A percentile compares a stretch with the other conserved stretches of the same genome.
phyloP scores from a whole-genome alignment of 768 basidiomycete species.

The Bullera alba region DNA sequence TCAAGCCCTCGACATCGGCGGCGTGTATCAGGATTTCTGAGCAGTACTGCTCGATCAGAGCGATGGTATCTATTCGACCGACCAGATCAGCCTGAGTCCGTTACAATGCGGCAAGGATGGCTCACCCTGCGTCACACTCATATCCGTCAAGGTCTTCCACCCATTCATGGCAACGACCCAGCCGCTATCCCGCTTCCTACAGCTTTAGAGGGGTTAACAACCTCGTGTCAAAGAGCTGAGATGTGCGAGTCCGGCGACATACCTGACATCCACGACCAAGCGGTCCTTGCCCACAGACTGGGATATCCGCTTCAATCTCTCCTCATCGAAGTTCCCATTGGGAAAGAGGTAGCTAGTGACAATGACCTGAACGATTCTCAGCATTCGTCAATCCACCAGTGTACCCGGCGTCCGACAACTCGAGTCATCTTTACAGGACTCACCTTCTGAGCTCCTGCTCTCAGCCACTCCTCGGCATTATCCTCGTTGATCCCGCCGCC shows the following conservation, averaged over 20 bases:
- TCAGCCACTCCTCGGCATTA: conserved; percentile 79
- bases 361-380: conserved; percentile 63
- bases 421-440: conserved; percentile 2
- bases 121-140: conserved; percentile 58
- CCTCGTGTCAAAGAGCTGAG: neutral
- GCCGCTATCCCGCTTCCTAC: conserved; percentile 62
- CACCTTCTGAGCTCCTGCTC: conserved; percentile 84
- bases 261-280: conserved; percentile 94
- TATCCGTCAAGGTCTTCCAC: conserved; percentile 94
- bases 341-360: conserved; percentile 98
- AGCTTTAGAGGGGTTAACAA: conserved; percentile 50
- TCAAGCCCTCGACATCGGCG: conserved; percentile 96
- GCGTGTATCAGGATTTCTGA: conserved; percentile 95
- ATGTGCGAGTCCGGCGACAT: conserved; percentile 13
- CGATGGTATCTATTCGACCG: conserved; percentile 60
- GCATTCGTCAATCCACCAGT: neutral
- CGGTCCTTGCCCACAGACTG: conserved; percentile 67
- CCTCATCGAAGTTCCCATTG: conserved; percentile 64
- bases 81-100: neutral
- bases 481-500: conserved; percentile 81
- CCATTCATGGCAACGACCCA: conserved; percentile 99
- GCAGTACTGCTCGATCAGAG: conserved; percentile 69
- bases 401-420: neutral
- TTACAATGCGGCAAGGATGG: neutral
- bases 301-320: conserved; percentile 61